Evolutionary conservation across 2,329 filamentous ascomycete species (phyloP).

Genomic region (Nannizziopsis arthrosporioides): DNA sequence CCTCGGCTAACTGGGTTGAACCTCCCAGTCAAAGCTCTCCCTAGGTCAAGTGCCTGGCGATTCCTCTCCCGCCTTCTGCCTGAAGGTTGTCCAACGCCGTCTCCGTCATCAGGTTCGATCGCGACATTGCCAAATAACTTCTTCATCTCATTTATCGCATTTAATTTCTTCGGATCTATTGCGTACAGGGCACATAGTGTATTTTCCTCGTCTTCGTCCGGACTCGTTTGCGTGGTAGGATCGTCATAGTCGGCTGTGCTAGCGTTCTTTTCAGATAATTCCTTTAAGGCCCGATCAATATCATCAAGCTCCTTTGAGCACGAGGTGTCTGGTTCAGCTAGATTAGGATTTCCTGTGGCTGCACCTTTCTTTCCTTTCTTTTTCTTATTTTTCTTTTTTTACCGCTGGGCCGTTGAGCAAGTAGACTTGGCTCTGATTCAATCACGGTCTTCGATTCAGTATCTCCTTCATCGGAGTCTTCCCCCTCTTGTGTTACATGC

Average conservation of each 20-base stretch:
- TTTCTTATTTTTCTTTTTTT: constrained; percentile 52
- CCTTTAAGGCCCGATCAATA: constrained; percentile 53
- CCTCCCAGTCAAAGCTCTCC: constrained; percentile 44
- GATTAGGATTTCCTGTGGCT: constrained; percentile 17
- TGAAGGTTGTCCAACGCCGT: constrained; percentile 34
- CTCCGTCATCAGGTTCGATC: constrained; percentile 45
- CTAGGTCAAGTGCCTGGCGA: constrained; percentile 38
- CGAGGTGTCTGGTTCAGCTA: constrained; percentile 12
- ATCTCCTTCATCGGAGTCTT: constrained; percentile 22
- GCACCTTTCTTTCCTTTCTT: constrained; percentile 37
- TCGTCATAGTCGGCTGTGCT: not conserved
- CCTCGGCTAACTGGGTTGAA: constrained; percentile 45
- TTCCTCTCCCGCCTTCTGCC: constrained; percentile 46
- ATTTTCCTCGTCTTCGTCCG: constrained; percentile 9
- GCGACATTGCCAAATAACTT: constrained; percentile 57
- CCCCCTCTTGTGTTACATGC: constrained; percentile 26
- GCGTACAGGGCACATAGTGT: constrained; percentile 45
- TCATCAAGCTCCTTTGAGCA: constrained; percentile 43
- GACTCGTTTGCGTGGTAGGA: not conserved
- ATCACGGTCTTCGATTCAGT: constrained; percentile 10
- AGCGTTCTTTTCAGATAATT: constrained; percentile 40
- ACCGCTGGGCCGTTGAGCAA: constrained; percentile 14
- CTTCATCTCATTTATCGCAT: constrained; percentile 84
- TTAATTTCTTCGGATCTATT: constrained; percentile 61
- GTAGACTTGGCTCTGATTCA: not conserved